Evolutionary conservation across 495 filamentous ascomycete species (phyloP), one percentile per base, ranked within the genome.

Genomic region (Aspergillus saccharolyticus): DNA sequence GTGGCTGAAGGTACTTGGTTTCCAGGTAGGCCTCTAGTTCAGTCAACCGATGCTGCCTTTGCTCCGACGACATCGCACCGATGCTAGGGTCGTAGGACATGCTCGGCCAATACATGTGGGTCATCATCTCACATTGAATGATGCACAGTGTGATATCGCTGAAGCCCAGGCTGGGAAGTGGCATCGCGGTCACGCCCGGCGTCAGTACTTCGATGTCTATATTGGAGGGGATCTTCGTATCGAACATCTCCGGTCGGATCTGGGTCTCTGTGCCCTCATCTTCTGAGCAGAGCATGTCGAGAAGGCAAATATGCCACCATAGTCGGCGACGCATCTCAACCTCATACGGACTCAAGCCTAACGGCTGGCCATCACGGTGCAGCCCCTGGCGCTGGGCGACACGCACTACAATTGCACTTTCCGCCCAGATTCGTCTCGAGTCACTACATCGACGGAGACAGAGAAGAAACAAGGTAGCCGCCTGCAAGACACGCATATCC

Each of bases 131-230:
- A 55, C 74, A 84, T 1, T 78, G 74, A 16, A 87, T 80, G 6
- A 92, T 72, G 55, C 80, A 83, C 58, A 91, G 86, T 3, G 87
- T 85, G 80, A 89, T 89, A 55, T 91, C 87, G 10, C 88, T 90
- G 7, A 77, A 78, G 4, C 82, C 83, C 2, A 62, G 54, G 8
- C 81, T 74, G 15, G 78, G 70, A 9, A 67, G 57, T 0, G 87
- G 84, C 10, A 81, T 66, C 2, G 77, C 71, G 0, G 68, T 78
- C 70, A 79, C 80, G 0, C 81, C 71, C 1, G 83, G 83, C 21
- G 67, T 68, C 28, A 95, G 76, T 53, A 90, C 87, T 16, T 64
- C 60, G 54, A 89, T 87, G 69, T 91, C 83, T 53, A 92, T 78
- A 63, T 90, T 91, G 12, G 78, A 68, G 0, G 85, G 86, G 21